A percentile compares a stretch with the other conserved stretches of the same genome.
Conservation (phyloP, 2,329 filamentous ascomycete genomes). For the Calonectria pauciramosa region DNA sequence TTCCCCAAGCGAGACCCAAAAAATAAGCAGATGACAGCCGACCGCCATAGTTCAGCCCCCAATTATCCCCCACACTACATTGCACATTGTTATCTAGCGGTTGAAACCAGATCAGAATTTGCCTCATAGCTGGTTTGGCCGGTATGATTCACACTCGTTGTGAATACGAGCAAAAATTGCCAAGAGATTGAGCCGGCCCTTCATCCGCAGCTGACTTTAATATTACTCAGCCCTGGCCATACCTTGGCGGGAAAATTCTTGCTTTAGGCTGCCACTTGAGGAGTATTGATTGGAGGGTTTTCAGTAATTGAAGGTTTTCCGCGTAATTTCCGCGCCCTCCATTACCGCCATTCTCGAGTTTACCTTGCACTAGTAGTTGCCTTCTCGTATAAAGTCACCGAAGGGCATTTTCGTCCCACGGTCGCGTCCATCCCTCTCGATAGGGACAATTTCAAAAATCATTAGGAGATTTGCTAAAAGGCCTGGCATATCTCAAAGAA, state of each 20-base stretch:
- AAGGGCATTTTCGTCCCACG: not conserved
- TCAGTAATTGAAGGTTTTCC: too few relatives aligned
- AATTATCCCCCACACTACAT: not conserved
- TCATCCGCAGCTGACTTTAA: not conserved
- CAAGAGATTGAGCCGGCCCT: not conserved
- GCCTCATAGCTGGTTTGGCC: not conserved
- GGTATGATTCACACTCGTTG: not conserved
- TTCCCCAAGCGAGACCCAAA: not conserved
- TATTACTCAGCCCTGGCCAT: not conserved
- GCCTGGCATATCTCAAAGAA: not conserved
- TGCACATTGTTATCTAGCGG: not conserved
- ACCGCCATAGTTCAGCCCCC: not conserved
- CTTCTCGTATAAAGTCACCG: not conserved
- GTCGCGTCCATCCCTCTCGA: not conserved
- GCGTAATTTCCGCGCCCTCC: not conserved
- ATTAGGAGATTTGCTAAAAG: too few relatives aligned
- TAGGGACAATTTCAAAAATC: too few relatives aligned
- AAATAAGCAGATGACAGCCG: not conserved
- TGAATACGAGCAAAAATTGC: not conserved
- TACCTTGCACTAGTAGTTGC: not conserved
- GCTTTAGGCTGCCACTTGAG: not conserved
- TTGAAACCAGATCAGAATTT: not conserved
- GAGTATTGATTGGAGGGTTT: not conserved
- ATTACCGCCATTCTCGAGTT: not conserved
- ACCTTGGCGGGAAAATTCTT: not conserved